Conservation (phyloP, 345 rosid genomes). For the Luvunga scandens region DNA sequence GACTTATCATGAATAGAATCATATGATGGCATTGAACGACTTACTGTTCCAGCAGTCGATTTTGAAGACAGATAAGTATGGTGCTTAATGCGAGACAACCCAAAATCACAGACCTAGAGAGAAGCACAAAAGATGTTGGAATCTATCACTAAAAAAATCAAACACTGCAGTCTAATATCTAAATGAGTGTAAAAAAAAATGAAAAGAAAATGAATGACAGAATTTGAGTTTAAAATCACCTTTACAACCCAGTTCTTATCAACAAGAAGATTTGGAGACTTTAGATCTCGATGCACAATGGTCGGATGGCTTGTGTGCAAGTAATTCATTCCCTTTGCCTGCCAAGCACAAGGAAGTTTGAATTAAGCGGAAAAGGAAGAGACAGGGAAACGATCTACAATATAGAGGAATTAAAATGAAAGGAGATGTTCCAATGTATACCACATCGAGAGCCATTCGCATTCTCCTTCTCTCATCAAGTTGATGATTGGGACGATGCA, state of each 20-base stretch:
- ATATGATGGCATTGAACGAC: not conserved
- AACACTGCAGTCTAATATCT: not conserved
- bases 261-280: conserved; percentile 95
- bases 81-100: conserved; percentile 89
- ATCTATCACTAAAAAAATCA: conserved; percentile 4
- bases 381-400: not conserved
- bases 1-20: not conserved
- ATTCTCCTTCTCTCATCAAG: conserved; percentile 88
- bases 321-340: conserved; percentile 98
- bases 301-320: conserved; percentile 94
- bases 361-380: conserved; percentile 11
- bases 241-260: conserved; percentile 96
- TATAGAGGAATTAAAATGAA: not conserved
- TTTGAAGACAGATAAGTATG: conserved; percentile 91
- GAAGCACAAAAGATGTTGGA: conserved; percentile 14
- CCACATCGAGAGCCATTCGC: conserved; percentile 99
- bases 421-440: conserved; percentile 29
- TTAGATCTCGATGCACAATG: conserved; percentile 94
- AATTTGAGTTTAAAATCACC: conserved; percentile 36
- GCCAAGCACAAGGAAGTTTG: conserved; percentile 21
- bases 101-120: conserved; percentile 86
- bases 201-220: not conserved
- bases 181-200: not conserved
- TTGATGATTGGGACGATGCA: conserved; percentile 75
- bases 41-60: conserved; percentile 96